Conservation (phyloP, 129 eudicot species). For the Flaveria trinervia region DNA sequence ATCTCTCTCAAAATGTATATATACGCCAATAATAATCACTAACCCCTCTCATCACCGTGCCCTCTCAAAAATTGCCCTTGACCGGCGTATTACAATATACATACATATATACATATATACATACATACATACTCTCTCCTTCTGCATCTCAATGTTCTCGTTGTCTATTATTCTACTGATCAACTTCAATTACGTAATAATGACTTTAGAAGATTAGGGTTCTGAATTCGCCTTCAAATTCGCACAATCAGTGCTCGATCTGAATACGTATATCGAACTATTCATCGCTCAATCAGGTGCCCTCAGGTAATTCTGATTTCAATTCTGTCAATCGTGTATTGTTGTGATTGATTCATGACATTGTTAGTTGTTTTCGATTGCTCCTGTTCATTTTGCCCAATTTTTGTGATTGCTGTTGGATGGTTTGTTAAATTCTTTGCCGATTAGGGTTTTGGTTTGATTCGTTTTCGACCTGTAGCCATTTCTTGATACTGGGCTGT, state of each 20-base stretch:
- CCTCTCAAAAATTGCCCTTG: too few species aligned
- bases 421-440: background rate
- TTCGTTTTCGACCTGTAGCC: background rate
- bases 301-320: background rate
- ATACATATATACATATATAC: too few species aligned
- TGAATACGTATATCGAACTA: background rate
- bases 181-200: background rate
- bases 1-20: too few species aligned
- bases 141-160: background rate
- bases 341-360: background rate
- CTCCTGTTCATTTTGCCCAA: background rate
- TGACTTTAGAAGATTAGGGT: background rate
- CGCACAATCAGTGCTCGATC: slow-evolving; percentile 12
- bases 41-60: too few species aligned
- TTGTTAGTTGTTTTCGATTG: background rate
- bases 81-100: too few species aligned
- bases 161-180: background rate
- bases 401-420: background rate
- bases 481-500: background rate
- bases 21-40: too few species aligned
- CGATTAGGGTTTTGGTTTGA: slow-evolving; percentile 5
- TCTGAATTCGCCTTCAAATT: background rate
- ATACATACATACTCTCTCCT: background rate
- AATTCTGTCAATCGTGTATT: background rate
- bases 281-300: background rate